Base-by-base conservation (phyloP, 257 asterid species). In the Nicotiana obtusifolia region DNA sequence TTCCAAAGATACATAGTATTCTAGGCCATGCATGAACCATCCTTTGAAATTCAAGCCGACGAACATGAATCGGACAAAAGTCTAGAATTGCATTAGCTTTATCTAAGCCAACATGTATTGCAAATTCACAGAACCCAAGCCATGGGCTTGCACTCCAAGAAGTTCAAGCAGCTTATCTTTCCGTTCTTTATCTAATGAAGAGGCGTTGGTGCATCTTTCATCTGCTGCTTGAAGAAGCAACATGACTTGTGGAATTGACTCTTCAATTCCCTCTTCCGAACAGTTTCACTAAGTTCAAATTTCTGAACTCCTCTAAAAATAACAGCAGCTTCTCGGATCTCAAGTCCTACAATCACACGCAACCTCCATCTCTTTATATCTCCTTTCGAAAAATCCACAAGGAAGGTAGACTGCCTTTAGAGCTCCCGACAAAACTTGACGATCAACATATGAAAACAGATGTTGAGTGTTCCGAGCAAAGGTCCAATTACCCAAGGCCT, bases 1-100 rank as follows among this genome's bases (percentile, higher is more conserved):
- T 71, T 98, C 99, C 52, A 95, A 91, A 87, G 99, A 97, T 52
- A 98, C 98, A 87, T 95, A 95, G 88, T 95, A 98, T 85, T 95
- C 98, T 82, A 95, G 88, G 81, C 99, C 97, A 82, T 95, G 95
- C 97, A 92, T 7, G 99, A 95, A 57, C 98, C 99, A 89, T 95
- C 99, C 99, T 95, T 6, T 35, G 44, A 35, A 35, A 35, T 35
- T 35, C 44, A 9, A 35, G 1, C 2, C 44, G 9, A 35, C 9
- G 44, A 35, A 35, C 44, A 35, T 35, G 44, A 33, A 33, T 33
- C 6, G 6, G 37, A 33, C 37, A 5, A 5, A 33, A 33, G 37
- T 33, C 37, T 33, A 33, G 37, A 33, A 33, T 33, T 31, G 35
- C 35, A 31, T 4, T 31, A 31, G 35, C 5, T 31, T 31, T 31